Evolutionary conservation across 2,329 filamentous ascomycete species (phyloP), one percentile per base, ranked within the genome.

Genomic region (Tolypocladium cylindrosporum): DNA sequence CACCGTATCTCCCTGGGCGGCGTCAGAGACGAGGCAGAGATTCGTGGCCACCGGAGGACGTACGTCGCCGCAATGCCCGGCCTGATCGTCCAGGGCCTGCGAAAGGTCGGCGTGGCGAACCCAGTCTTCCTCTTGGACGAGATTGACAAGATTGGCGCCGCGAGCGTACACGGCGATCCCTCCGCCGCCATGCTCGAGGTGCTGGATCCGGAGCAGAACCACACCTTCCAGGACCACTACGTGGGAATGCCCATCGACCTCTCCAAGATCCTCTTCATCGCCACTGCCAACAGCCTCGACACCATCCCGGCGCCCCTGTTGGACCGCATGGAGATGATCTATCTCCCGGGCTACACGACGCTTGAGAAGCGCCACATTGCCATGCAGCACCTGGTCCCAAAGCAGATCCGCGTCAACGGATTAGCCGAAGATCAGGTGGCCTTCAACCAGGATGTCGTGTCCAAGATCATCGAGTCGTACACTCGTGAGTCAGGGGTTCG

Each of bases 51-150:
- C 73, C 84, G 94, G 58, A 83, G 94, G 65, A 99, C 94, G 0
- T 99, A 99, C 69, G 94, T 99, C 59, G 94, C 94, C 27, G 94
- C 94, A n/a, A 97, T 99, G 93, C 94, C 94, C 11, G 94, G 94
- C 57, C 79, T 97, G 57, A 89, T 99, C 59, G 92, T 97, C 37
- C 92, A 91, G 70, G 94, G 93, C 0, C 72, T 99, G 57, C 92
- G 94, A 75, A 99, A 97, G 76, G 93, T 95, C 39, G 93, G 92
- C 53, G 93, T 97, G 24, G 85, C 91, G 3, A 99, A 99, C 69
- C 94, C 94, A 0, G 93, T 99, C 58, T 90, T 99, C 75, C 76
- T 99, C 52, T 85, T 99, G 14, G 94, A 99, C 68, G 94, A 99
- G 76, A 97, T 99, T 65, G 94, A 99, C 79, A 99, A 99, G 79